Base-by-base conservation (phyloP, 1,284 basidiomycete genomes). In the Apiotrichum mycotoxinovorans region DNA sequence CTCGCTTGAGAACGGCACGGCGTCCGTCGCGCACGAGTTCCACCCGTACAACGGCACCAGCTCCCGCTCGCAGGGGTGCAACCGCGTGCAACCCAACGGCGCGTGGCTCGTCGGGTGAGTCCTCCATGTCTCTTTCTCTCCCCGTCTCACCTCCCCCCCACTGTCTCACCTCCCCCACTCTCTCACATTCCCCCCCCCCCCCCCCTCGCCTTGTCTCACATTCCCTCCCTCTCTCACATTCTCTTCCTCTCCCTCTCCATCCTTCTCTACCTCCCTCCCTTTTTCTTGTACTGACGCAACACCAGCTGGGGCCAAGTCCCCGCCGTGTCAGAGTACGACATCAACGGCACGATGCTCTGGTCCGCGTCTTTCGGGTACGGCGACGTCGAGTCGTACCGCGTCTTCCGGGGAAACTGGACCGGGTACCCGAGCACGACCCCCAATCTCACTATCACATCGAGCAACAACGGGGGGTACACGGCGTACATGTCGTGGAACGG, bases 401-500 rank as follows among this genome's bases (percentile, higher is more conserved):
- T 60, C 9, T 50, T 64, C 50, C 61, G 65, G 38, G 44, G 38
- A 10, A 52, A 62, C 15, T 75, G 72, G 71, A 59, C 51, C 7
- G 72, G 61, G 1, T 55, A 56, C 26, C 73, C 73, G 1, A 52
- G 18, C 1, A 68, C 67, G 0, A 52, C 42, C 12, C 70, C 72
- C 0, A 38, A 42, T 18, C 50, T 73, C 34, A 52, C 51, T 1
- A 35, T 64, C 25, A 30, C 62, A 44, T 35, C 18, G 17, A 37
- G 26, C 46, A 27, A 30, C 41, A 12, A 30, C 30, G 12, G 7
- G 30, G 37, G 17, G 17, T 8, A 8, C 37, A 47, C 52, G 45
- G 26, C 49, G 11, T 61, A 60, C 56, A 51, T 63, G 14, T 66
- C 63, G 1, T 75, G 73, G 73, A 74, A 73, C 52, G 72, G 73